Conservation (phyloP, 108 stramenopile species). For the Discostella stelligeroides region DNA sequence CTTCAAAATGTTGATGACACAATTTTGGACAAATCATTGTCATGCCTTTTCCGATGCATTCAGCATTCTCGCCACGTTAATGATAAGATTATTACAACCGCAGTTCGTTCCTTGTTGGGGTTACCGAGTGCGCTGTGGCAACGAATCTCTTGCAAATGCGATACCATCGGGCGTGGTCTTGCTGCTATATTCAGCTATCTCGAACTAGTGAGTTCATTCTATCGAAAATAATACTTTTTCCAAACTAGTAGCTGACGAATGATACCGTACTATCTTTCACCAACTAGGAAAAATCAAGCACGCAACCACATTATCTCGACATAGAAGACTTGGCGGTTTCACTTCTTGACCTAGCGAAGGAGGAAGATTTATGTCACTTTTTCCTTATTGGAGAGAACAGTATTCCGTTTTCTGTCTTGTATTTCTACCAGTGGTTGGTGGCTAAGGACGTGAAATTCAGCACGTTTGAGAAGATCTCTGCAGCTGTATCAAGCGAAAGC, state of each 20-base stretch:
- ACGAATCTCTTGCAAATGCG: constrained; percentile 26
- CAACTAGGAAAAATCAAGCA: constrained; percentile 7
- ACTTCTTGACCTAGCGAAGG: constrained; percentile 24
- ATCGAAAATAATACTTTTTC: neutral
- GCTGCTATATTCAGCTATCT: constrained; percentile 35
- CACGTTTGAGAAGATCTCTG: constrained; percentile 30
- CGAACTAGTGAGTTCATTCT: constrained; percentile 26
- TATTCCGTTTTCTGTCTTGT: constrained; percentile 31
- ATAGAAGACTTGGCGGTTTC: constrained; percentile 19
- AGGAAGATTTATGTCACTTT: constrained; percentile 34
- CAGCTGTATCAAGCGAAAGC: constrained; percentile 24
- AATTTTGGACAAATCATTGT: constrained; percentile 24
- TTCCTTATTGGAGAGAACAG: constrained; percentile 29
- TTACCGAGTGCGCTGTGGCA: constrained; percentile 44
- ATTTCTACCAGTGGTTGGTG: constrained; percentile 47
- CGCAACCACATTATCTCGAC: constrained; percentile 12
- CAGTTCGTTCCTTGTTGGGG: constrained; percentile 23
- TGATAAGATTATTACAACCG: constrained; percentile 43
- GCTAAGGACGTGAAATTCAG: constrained; percentile 16
- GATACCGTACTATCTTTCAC: neutral
- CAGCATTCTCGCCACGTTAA: constrained; percentile 26
- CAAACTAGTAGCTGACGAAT: neutral
- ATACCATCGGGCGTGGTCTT: constrained; percentile 37
- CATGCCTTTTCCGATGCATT: constrained; percentile 41
- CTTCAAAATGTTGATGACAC: constrained; percentile 7